Evolutionary conservation across 441 rosid species (phyloP), one percentile per base, ranked within the genome.

Genomic region (Gossypium schwendimanii): DNA sequence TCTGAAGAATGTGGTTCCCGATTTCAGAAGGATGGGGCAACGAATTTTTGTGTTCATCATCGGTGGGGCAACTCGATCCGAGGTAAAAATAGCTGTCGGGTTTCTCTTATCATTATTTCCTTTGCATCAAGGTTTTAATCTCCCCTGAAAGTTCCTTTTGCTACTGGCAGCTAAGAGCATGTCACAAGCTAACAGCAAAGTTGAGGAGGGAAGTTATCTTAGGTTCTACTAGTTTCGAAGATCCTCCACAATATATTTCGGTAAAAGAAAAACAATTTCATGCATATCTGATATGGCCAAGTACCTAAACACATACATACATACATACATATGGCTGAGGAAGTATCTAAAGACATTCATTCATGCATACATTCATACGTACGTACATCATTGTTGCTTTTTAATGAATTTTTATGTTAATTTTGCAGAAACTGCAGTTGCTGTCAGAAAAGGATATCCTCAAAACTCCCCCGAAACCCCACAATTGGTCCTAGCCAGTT

Each of bases 11-110:
- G 82, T 82, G 55, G 63, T 78, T 47, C 31, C 73, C 45, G 94
- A 89, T 76, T 76, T 81, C 33, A 84, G 81, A 76, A 86, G 82
- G 76, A 79, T 89, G 85, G 94, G 94, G 41, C 83, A 82, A 78
- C 90, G 92, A 58, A 81, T 89, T 66, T 89, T 89, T 80, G 82
- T 89, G 53, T 89, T 87, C 76, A 83, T 89, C 50, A 78, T 89
- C 53, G 92, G 94, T 33, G 94, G 91, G 64, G 94, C 92, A 60
- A 89, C 94, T 78, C 77, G 90, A 71, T 89, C 92, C 18, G 92
- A 89, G 94, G 92, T 89, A 77, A 81, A 80, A 75, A 63, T 59
- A 33, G 62, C 20, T 63, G 0, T 14, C 26, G 3, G 0, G 26
- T 63, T 73, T 52, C 7, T 20, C 33, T 68, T 24, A 31, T 63